Evolutionary conservation across 441 rosid genomes (phyloP).

Genomic region (Daphne laureola): DNA sequence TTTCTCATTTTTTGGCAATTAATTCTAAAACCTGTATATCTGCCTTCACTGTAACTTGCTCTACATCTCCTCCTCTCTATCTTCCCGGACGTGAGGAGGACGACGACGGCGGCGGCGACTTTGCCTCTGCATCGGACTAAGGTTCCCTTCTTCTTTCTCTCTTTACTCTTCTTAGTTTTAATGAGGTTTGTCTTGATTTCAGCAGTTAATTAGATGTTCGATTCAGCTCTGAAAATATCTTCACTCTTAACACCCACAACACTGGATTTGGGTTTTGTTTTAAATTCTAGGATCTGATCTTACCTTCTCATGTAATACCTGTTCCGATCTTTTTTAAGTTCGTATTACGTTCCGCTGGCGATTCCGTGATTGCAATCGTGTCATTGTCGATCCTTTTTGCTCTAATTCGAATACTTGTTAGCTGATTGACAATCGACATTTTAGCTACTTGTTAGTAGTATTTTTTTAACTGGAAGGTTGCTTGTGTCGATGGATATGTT

Average conservation of each 20-base stretch:
- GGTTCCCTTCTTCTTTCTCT: background rate
- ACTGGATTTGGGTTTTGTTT: background rate
- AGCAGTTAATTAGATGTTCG: too few species aligned
- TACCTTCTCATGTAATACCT: too few species aligned
- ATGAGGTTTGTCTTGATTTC: background rate
- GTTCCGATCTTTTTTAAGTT: background rate
- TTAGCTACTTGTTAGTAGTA: constrained; percentile 9
- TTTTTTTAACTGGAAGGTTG: constrained; percentile 7
- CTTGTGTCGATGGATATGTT: constrained; percentile 12
- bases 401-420: constrained; percentile 8
- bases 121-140: background rate
- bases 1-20: too few species aligned
- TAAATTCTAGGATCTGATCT: background rate
- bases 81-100: background rate
- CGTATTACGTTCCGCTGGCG: background rate
- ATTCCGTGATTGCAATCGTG: background rate
- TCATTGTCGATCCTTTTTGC: constrained; percentile 13
- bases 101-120: too few species aligned
- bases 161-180: background rate
- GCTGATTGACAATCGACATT: constrained; percentile 14
- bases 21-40: too few species aligned
- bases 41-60: too few species aligned
- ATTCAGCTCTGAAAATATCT: too few species aligned
- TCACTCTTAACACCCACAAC: too few species aligned
- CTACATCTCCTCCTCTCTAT: background rate